Evolutionary conservation across 139 green algal genomes (phyloP), one percentile per base, ranked within the genome.

Genomic region (Chlorella ohadii): DNA sequence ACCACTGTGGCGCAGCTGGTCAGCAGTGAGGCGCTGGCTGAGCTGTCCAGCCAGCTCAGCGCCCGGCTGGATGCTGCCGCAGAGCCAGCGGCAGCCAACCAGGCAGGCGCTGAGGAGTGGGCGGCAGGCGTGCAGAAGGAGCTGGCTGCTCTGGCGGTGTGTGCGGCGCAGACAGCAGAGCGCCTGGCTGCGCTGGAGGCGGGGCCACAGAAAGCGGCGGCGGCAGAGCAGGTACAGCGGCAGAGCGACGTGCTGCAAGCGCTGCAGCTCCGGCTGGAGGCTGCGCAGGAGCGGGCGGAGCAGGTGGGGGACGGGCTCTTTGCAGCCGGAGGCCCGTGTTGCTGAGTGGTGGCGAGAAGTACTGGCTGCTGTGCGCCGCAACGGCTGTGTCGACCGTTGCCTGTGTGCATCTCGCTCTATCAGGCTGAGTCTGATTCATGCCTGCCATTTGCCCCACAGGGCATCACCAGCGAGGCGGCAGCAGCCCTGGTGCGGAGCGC

Each of bases 181-280:
- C 57, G 64, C 59, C 76, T 82, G 76, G 59, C 36, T 17, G 57
- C 34, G 16, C 34, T 82, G 59, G 76, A 82, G 59, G 36, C 36
- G 0, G 59, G 36, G 0, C 15, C 31, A 1, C 36, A 31, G 16
- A 15, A 25, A 38, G 59, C 71, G 59, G 76, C 59, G 2, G 27
- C 76, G 1, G 27, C 76, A 27, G 59, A n/a, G 2, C 59, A 63
- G 20, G 59, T 82, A 34, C 16, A 57, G 36, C 23, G 68, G 38
- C 57, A 72, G 59, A 25, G 36, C 3, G 76, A 56, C 7, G 36
- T 9, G 11, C 13, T 71, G 25, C 23, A 47, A 38, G 34, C 19
- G 36, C 33, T 67, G 36, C 57, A 82, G 36, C 36, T 13, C 19
- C 25, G 12, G 20, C 38, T 57, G 33, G 31, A 25, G 38, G 34